phyloP scores from a whole-genome alignment of 805 yeast genomes.

The Candida wancherniae region DNA sequence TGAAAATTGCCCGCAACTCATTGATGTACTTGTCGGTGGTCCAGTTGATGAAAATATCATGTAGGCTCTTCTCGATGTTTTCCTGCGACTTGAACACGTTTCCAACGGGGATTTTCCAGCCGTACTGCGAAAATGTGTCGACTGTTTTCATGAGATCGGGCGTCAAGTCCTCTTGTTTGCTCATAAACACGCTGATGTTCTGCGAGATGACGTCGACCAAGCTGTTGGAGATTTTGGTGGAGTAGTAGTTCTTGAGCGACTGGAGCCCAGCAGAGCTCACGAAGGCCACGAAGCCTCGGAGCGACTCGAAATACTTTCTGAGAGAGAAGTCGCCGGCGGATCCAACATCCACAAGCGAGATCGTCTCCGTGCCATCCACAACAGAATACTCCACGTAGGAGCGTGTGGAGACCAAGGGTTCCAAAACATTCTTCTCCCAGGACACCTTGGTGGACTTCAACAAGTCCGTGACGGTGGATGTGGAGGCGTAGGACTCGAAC shows the following conservation, averaged over 20 bases:
- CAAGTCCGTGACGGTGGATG: constrained; percentile 4
- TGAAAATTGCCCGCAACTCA: constrained; percentile 21
- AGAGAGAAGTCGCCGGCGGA: constrained; percentile 1
- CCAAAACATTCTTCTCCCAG: constrained; percentile 14
- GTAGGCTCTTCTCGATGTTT: constrained; percentile 22
- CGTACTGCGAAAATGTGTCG: constrained; percentile 16
- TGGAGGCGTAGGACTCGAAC: constrained; percentile 10
- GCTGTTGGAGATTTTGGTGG: constrained; percentile 25
- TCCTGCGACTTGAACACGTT: constrained; percentile 12
- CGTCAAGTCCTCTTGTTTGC: constrained; percentile 15
- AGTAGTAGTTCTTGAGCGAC: constrained; percentile 22
- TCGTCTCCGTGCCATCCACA: constrained; percentile 1
- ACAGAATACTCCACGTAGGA: constrained; percentile 4
- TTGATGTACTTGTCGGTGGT: constrained; percentile 29
- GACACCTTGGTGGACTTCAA: constrained; percentile 4
- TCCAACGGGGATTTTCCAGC: constrained; percentile 25
- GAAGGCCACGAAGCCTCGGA: constrained; percentile 25
- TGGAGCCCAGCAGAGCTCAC: constrained; percentile 23
- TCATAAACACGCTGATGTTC: constrained; percentile 22
- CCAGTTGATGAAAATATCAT: constrained; percentile 29
- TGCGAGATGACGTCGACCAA: constrained; percentile 28
- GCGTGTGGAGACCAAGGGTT: constrained; percentile 9
- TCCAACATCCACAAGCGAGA: neutral
- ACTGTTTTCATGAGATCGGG: constrained; percentile 18
- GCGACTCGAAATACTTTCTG: constrained; percentile 20